Base-by-base conservation (phyloP, 2,329 filamentous ascomycete genomes). In the Spiromastix sp. region DNA sequence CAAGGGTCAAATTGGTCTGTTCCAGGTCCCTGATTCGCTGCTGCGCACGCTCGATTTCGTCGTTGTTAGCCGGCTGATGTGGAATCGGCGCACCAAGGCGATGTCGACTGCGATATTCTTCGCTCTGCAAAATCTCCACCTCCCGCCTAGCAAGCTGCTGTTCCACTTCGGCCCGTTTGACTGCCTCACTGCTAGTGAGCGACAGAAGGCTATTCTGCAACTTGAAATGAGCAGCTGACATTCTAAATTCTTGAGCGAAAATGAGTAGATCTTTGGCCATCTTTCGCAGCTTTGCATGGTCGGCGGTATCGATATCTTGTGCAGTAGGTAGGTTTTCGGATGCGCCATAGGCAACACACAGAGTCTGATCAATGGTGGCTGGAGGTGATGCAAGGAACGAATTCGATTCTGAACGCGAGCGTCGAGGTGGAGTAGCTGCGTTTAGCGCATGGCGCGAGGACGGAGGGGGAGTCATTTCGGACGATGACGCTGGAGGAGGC, bases 131-230 rank as follows among this genome's bases (percentile, higher is more conserved):
- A 9, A 87, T 83, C 42, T 94, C 83, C 13, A 93, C 81, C 59
- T 95, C 86, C 15, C 82, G 74, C 42, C 85, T 76, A n/a, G 81
- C 81, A 74, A 95, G 87, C 45, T 91, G 83, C 49, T 93, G 82
- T 59, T 95, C 89, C 4, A 95, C 87, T 22, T 79, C 81, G 46
- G 89, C 85, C 17, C 86, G 78, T 59, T 93, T 87, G 7, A 85
- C 75, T 19, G 86, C 81, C 47, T 93, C 85, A 32, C 81, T 78
- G 36, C 83, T 86, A 51, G 93, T 85, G 45, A 95, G 78, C 34
- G 75, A 78, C 18, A 93, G 71, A 51, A 95, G 72, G 48, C 81
- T 86, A 53, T 87, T 82, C 56, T 95, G 89, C 36, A 96, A 67
- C 61, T 91, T 93, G 64, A 91, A 81, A 56, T 95, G 87, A 20